phyloP scores from a whole-genome alignment of 1,139 yeast genomes.

The Geotrichum carabidarum region DNA sequence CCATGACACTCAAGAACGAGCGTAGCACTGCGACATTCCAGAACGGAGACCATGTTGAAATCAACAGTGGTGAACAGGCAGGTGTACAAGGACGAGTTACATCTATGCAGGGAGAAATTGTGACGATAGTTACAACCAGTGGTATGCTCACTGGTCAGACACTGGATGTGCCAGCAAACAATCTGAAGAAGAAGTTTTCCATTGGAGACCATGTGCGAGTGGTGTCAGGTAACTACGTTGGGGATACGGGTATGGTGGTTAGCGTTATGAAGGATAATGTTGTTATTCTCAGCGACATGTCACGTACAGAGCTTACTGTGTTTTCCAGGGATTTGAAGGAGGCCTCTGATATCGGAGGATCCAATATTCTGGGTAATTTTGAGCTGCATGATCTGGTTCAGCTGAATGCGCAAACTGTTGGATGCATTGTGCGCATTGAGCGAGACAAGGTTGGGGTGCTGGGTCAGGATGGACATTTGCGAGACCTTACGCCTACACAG shows the following conservation, averaged over 20 bases:
- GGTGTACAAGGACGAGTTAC: conserved; percentile 79
- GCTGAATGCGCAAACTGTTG: conserved; percentile 78
- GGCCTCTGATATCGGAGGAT: conserved; percentile 46
- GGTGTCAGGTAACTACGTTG: conserved; percentile 82
- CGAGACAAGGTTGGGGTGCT: conserved; percentile 78
- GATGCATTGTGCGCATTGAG: conserved; percentile 85
- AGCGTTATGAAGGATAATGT: conserved; percentile 78
- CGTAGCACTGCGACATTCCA: conserved; percentile 62
- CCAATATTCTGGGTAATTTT: conserved; percentile 60
- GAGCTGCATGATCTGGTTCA: conserved; percentile 88
- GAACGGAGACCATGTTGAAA: conserved; percentile 91
- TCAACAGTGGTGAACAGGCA: conserved; percentile 87
- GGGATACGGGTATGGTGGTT: conserved; percentile 92
- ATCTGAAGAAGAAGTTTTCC: conserved; percentile 76
- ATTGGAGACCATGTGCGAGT: conserved; percentile 96
- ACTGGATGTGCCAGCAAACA: conserved; percentile 70
- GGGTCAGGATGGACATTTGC: conserved; percentile 73
- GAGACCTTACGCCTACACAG: conserved; percentile 69
- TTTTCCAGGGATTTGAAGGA: conserved; percentile 76
- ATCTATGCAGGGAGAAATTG: conserved; percentile 62
- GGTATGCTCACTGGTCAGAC: conserved; percentile 48
- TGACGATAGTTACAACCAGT: conserved; percentile 51
- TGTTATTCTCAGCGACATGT: conserved; percentile 82
- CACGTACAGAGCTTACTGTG: conserved; percentile 81
- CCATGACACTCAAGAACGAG: conserved; percentile 71